Percentiles rank a stretch among this genome's conserved stretches.
phyloP scores from a whole-genome alignment of 148 eudicot genomes.

The Vaccinium darrowii region DNA sequence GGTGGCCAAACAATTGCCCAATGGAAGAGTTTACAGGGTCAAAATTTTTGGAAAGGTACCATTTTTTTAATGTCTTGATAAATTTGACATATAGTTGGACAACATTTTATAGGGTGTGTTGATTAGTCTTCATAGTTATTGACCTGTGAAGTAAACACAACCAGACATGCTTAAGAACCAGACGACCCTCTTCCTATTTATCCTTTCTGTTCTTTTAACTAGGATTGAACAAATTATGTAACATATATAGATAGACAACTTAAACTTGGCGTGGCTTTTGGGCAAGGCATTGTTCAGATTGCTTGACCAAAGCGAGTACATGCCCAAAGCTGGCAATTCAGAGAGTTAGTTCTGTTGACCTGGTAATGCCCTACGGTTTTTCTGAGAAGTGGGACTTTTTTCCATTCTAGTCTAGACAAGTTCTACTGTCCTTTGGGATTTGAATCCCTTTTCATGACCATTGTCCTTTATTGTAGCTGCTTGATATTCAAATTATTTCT shows the following conservation, averaged over 20 bases:
- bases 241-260: not conserved
- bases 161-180: not conserved
- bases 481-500: not conserved
- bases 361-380: not conserved
- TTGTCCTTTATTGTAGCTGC: not conserved
- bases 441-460: not conserved
- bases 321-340: not conserved
- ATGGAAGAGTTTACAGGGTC: slow-evolving; percentile 68
- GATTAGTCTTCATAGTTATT: not conserved
- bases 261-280: slow-evolving; percentile 11
- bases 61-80: not conserved
- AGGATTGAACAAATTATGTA: not conserved
- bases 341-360: not conserved
- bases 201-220: not conserved
- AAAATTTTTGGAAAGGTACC: slow-evolving; percentile 71
- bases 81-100: not conserved
- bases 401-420: not conserved
- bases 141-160: not conserved
- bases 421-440: not conserved
- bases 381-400: not conserved
- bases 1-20: slow-evolving; percentile 78
- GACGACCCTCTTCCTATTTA: not conserved
- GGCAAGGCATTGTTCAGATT: not conserved
- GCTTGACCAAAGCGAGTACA: not conserved
- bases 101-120: not conserved